phyloP scores from a whole-genome alignment of 2,329 filamentous ascomycete species.

The Trichoderma sp. region DNA sequence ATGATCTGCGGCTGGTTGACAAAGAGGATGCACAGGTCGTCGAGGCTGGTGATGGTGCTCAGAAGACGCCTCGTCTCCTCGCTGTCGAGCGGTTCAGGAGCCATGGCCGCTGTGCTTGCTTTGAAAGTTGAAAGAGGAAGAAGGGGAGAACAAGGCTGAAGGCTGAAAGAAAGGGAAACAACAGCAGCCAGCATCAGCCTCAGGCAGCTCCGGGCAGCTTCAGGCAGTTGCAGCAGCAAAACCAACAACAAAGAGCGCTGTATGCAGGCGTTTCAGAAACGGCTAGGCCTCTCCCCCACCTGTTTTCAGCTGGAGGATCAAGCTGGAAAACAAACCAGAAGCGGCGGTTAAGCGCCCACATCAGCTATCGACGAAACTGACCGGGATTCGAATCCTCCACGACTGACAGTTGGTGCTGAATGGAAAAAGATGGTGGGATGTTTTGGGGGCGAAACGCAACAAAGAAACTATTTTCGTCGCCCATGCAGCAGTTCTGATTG shows the following conservation, averaged over 20 bases:
- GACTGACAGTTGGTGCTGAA: not conserved
- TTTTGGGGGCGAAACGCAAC: not conserved
- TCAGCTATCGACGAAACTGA: not conserved
- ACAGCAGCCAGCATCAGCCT: not conserved
- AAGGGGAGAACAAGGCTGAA: not conserved
- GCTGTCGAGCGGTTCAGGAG: constrained; percentile 1
- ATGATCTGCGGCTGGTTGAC: constrained; percentile 52
- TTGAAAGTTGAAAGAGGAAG: not conserved
- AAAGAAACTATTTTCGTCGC: not conserved
- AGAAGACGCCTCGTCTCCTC: constrained; percentile 22
- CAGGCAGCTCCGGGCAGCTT: not conserved
- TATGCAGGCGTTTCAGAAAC: not conserved
- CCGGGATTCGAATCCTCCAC: constrained; percentile 1
- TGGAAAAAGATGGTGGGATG: not conserved
- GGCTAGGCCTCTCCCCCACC: not conserved
- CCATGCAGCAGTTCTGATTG: too few species aligned
- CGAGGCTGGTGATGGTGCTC: constrained; percentile 28
- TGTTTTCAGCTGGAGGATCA: not conserved
- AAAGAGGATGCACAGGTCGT: constrained; percentile 27
- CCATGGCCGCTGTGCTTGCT: not conserved
- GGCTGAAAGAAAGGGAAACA: not conserved
- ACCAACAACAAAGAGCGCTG: not conserved
- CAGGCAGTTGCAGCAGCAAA: not conserved
- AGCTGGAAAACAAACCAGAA: not conserved
- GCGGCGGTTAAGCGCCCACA: not conserved